Base-by-base conservation (phyloP, 108 stramenopile species). In the Skeletonema grethae region DNA sequence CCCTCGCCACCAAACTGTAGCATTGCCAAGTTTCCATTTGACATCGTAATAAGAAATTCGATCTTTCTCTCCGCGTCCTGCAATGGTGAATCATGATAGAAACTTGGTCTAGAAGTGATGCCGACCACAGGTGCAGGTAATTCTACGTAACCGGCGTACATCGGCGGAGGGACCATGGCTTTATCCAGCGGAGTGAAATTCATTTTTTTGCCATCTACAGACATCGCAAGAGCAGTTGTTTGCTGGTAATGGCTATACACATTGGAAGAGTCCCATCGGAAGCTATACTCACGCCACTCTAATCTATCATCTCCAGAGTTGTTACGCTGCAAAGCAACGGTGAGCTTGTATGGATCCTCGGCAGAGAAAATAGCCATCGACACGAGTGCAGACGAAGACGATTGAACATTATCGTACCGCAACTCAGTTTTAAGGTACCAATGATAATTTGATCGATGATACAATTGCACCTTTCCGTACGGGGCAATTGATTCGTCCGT, bases 381-480 rank as follows among this genome's bases (percentile, higher is more conserved):
- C 55, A 82, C 62, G 20, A 74, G 34, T 18, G 67, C 64, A 11
- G 77, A 67, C 12, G 46, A 39, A 11, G 60, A 48, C 16, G 57
- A 35, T 16, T 87, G 48, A 45, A 50, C 1, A 24, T 18, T 22
- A 41, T 72, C 58, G 66, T 77, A 92, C 12, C 70, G 58, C 34
- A 93, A 39, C 69, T 96, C 95, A 61, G 85, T 82, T 76, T 96
- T 96, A 59, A 93, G 77, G 61, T 96, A 96, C 95, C 95, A 96
- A 61, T 96, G 95, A 75, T 92, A 96, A 70, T 96, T 96, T 70
- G 76, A 82, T 57, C 91, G 74, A 75, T 96, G 92, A 86, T 89
- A 96, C 24, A 96, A 60, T 62, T 96, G 95, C 15, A 96, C 53
- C 38, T 90, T 91, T 22, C 88, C 84, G 46, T 82, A 82, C 38